Conservation (phyloP, 73 alveolate genomes). For the Paramecium octaurelia region DNA sequence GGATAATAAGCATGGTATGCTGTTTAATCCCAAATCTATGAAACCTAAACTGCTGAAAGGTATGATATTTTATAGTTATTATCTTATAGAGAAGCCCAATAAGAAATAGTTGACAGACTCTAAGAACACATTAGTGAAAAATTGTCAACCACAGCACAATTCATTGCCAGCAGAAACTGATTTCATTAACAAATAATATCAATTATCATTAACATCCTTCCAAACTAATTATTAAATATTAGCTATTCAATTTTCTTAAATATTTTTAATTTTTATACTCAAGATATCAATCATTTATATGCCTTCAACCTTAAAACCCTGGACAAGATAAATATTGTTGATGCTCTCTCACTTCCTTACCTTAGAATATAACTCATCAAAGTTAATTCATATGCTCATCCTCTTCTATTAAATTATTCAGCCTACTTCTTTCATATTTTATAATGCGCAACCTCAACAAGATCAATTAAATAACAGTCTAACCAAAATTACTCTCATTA, state of each 20-base stretch:
- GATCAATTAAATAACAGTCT: background rate
- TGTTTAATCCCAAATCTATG: background rate
- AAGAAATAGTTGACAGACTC: conserved; percentile 48
- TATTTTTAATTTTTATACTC: background rate
- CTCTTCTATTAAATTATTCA: background rate
- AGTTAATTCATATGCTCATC: background rate
- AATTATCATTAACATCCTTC: background rate
- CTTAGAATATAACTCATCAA: background rate
- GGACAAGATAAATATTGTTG: background rate
- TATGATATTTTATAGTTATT: background rate
- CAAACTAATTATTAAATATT: background rate
- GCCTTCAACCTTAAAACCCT: background rate
- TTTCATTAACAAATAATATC: background rate
- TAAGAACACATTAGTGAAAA: conserved; percentile 52
- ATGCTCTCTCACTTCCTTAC: background rate
- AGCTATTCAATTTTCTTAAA: background rate
- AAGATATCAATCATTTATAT: background rate
- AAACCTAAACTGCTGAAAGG: conserved; percentile 48
- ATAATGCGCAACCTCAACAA: background rate
- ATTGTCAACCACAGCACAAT: conserved; percentile 25
- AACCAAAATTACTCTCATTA: background rate
- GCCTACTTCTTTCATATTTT: background rate
- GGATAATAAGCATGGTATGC: conserved; percentile 7
- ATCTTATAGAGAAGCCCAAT: background rate
- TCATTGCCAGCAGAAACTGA: conserved; percentile 48